phyloP scores from a whole-genome alignment of 805 yeast species.

The Barnettozyma botsteinii region DNA sequence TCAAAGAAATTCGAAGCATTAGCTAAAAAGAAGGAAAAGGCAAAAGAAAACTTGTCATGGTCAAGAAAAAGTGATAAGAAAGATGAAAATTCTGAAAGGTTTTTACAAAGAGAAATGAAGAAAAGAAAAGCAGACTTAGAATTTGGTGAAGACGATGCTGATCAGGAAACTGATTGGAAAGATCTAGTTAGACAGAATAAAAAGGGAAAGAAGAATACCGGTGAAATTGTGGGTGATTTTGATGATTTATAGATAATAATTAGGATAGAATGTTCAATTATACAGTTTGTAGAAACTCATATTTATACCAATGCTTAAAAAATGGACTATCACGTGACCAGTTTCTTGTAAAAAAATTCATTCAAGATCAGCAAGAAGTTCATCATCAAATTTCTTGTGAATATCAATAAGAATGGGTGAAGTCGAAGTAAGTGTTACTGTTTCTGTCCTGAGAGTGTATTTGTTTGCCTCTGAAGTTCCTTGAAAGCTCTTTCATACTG shows the following conservation, averaged over 20 bases:
- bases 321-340: too few relatives aligned
- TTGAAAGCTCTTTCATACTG: not conserved
- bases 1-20: slow-evolving; percentile 29
- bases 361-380: not conserved
- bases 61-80: slow-evolving; percentile 39
- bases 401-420: slow-evolving; percentile 4
- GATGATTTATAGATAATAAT: slow-evolving; percentile 53
- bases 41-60: slow-evolving; percentile 20
- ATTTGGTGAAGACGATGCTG: slow-evolving; percentile 46
- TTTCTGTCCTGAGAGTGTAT: not conserved
- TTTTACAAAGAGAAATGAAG: slow-evolving; percentile 48
- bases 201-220: slow-evolving; percentile 40
- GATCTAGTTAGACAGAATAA: slow-evolving; percentile 64
- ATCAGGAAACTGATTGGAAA: slow-evolving; percentile 79
- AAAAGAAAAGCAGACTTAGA: slow-evolving; percentile 45
- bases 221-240: slow-evolving; percentile 50
- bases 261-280: too few relatives aligned
- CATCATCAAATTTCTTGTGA: slow-evolving; percentile 8
- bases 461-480: too few relatives aligned
- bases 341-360: too few relatives aligned
- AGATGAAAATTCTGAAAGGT: slow-evolving; percentile 56
- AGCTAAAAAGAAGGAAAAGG: slow-evolving; percentile 25
- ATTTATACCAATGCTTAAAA: not conserved
- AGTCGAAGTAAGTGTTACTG: slow-evolving; percentile 3
- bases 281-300: not conserved